A percentile compares a stretch with the other conserved stretches of the same genome.
phyloP scores from a whole-genome alignment of 1,139 yeast genomes.

The Candida albicans region DNA sequence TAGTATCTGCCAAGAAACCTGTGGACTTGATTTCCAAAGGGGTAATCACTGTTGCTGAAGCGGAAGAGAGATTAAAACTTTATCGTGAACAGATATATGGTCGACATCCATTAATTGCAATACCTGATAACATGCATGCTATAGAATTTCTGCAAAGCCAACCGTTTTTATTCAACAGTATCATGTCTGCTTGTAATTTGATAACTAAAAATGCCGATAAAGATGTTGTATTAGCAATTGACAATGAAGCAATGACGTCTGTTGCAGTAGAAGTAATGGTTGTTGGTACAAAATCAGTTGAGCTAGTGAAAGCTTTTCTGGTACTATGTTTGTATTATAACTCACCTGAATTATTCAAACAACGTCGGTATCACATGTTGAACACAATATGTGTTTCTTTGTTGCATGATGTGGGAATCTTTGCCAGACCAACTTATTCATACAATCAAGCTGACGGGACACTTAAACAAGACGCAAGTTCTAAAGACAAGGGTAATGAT shows the following conservation, averaged over 20 bases:
- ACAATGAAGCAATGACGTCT: conserved; percentile 57
- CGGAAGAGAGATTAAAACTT: conserved; percentile 42
- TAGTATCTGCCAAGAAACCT: conserved; percentile 23
- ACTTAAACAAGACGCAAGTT: conserved; percentile 18
- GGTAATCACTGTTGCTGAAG: conserved; percentile 49
- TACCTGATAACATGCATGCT: conserved; percentile 45
- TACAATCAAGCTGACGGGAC: conserved; percentile 39
- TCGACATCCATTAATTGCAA: conserved; percentile 53
- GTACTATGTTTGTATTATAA: conserved; percentile 77
- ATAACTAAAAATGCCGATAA: conserved; percentile 30
- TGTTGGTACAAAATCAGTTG: conserved; percentile 71
- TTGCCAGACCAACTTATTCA: conserved; percentile 45
- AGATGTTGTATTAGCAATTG: conserved; percentile 42
- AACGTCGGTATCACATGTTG: conserved; percentile 72
- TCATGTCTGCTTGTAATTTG: conserved; percentile 63
- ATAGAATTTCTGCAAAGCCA: conserved; percentile 48
- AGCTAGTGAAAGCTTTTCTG: conserved; percentile 61
- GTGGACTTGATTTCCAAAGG: conserved; percentile 52
- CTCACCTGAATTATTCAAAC: conserved; percentile 77
- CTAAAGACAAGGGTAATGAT: conserved; percentile 10
- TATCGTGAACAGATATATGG: conserved; percentile 43
- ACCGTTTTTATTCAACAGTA: conserved; percentile 63
- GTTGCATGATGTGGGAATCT: conserved; percentile 74
- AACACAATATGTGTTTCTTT: conserved; percentile 66
- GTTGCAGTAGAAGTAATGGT: conserved; percentile 64